phyloP scores from a whole-genome alignment of 2,329 filamentous ascomycete species.

The Aspergillus pseudotamarii region DNA sequence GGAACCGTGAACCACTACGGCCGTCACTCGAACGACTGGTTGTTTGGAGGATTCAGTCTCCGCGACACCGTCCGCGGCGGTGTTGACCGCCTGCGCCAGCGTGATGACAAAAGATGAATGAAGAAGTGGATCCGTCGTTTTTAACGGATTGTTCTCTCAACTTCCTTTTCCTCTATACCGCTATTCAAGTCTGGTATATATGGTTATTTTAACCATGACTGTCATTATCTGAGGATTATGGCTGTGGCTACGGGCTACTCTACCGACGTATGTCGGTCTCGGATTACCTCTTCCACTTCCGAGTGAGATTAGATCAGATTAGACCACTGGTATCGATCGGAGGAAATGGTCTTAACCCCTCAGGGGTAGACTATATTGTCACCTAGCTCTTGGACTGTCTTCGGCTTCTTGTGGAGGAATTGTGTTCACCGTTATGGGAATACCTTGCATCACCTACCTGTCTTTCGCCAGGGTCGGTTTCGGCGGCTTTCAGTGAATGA shows the following conservation, averaged over 20 bases:
- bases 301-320: not conserved
- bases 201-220: not conserved
- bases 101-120: slow-evolving; percentile 31
- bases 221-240: not conserved
- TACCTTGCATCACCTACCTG: not conserved
- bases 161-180: too few relatives aligned
- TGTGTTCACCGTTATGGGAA: not conserved
- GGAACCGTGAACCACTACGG: slow-evolving; percentile 50
- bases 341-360: not conserved
- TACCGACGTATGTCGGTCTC: not conserved
- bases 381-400: not conserved
- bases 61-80: slow-evolving; percentile 48
- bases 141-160: not conserved
- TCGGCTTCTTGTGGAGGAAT: not conserved
- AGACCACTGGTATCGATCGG: not conserved
- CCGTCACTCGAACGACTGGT: slow-evolving; percentile 55
- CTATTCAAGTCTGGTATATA: not conserved
- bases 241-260: not conserved
- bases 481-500: not conserved
- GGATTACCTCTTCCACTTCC: not conserved
- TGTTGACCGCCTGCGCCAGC: slow-evolving; percentile 37
- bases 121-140: not conserved
- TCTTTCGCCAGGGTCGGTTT: not conserved
- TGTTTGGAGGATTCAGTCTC: slow-evolving; percentile 53
- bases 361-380: not conserved